Percentiles rank a stretch among this genome's conserved stretches.
phyloP scores from a whole-genome alignment of 208 protist genomes.

The Wallacemonas sp. region DNA sequence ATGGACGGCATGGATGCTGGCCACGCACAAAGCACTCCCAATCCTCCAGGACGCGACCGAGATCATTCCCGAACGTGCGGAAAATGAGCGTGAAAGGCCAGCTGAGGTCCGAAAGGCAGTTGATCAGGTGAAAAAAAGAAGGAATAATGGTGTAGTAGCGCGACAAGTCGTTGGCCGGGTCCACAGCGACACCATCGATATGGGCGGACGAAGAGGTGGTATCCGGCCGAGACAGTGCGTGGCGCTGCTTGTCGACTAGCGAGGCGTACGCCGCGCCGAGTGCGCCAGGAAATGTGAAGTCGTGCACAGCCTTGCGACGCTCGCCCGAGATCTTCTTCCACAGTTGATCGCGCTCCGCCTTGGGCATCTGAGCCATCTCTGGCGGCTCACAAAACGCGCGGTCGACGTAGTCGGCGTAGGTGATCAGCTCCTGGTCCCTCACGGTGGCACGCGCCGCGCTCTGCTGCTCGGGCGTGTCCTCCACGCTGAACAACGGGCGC shows the following conservation, averaged over 20 bases:
- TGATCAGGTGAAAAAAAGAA: constrained; percentile 86
- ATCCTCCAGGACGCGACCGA: constrained; percentile 70
- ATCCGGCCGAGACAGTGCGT: constrained; percentile 29
- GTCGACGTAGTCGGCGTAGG: constrained; percentile 79
- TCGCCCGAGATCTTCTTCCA: constrained; percentile 66
- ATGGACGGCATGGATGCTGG: constrained; percentile 63
- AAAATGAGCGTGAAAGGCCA: constrained; percentile 90
- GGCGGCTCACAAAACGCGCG: constrained; percentile 47
- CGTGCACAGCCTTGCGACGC: constrained; percentile 46
- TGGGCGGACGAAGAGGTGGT: no score
- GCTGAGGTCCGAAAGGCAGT: constrained; percentile 73
- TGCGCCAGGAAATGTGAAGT: constrained; percentile 68
- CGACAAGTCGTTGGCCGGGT: background rate
- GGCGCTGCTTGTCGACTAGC: constrained; percentile 72
- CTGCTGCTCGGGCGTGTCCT: constrained; percentile 24
- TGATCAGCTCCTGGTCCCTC: constrained; percentile 34
- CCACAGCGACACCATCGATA: background rate
- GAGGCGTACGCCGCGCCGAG: constrained; percentile 57
- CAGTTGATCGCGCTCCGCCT: constrained; percentile 42
- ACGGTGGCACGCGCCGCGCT: background rate
- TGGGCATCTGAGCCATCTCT: constrained; percentile 69
- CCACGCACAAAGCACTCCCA: constrained; percentile 81
- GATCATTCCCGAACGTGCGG: constrained; percentile 85
- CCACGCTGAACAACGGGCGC: constrained; percentile 51
- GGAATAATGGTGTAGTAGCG: constrained; percentile 68